Evolutionary conservation across 129 eudicot species (phyloP).

Genomic region (Ambrosia trifida): DNA sequence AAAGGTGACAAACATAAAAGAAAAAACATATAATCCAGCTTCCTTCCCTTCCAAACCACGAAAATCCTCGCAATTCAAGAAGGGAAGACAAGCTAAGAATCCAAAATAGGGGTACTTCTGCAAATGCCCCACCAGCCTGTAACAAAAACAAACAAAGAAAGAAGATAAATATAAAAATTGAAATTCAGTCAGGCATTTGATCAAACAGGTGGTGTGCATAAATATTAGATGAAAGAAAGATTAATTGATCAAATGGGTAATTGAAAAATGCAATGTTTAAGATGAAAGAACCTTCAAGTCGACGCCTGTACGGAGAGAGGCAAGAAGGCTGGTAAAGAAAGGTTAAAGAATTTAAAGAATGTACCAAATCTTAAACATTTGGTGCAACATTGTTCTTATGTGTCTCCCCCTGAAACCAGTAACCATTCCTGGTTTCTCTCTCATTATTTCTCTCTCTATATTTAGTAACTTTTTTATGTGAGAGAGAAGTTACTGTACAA

Average conservation of each 20-base stretch:
- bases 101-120: slow-evolving; percentile 33
- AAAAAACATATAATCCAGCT: slow-evolving; percentile 12
- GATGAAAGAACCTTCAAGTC: slow-evolving; percentile 33
- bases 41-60: slow-evolving; percentile 48
- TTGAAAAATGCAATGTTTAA: not conserved
- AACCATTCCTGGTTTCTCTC: slow-evolving; percentile 39
- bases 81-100: slow-evolving; percentile 41
- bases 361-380: slow-evolving; percentile 32
- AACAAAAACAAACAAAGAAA: slow-evolving; percentile 15
- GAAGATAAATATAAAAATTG: not conserved
- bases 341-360: slow-evolving; percentile 28
- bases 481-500: too few relatives aligned
- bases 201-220: slow-evolving; percentile 14
- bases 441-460: slow-evolving; percentile 24
- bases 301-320: slow-evolving; percentile 39
- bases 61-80: slow-evolving; percentile 36
- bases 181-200: slow-evolving; percentile 19
- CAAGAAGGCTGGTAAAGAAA: slow-evolving; percentile 45
- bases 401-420: slow-evolving; percentile 32
- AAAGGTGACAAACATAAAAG: slow-evolving; percentile 13
- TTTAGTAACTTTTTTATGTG: too few relatives aligned
- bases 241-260: slow-evolving; percentile 8
- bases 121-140: slow-evolving; percentile 46
- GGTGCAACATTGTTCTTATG: slow-evolving; percentile 40
- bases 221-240: not conserved